Evolutionary conservation across 768 basidiomycete species (phyloP), one percentile per base, ranked within the genome.

Genomic region (Leucosporidium creatinivorum): DNA sequence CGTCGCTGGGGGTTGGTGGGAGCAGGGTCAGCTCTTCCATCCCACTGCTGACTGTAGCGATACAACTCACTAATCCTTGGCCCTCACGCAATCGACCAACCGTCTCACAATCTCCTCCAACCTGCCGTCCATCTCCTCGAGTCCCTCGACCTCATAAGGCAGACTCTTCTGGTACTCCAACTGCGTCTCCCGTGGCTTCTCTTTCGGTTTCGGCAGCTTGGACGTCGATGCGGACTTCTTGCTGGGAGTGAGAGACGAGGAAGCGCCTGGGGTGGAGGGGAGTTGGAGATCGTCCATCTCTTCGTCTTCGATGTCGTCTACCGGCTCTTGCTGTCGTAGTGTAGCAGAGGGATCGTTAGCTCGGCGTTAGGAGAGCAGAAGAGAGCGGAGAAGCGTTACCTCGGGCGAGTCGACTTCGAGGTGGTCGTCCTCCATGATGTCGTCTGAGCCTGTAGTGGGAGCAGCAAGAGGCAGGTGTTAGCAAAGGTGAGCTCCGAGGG

Each of bases 21-120:
- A 56, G 60, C 50, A 10, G 54, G 88, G 86, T 88, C 85, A 58
- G 81, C 33, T 33, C 33, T n/a, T n/a, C n/a, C n/a, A n/a, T n/a
- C n/a, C n/a, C n/a, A n/a, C n/a, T n/a, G n/a, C n/a, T n/a, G n/a
- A n/a, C n/a, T n/a, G n/a, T n/a, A 44, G 28, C 3, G 17, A 39
- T n/a, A 13, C 10, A 5, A 31, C 89, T 89, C 89, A 87, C 80
- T 85, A 93, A 76, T 93, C 91, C 74, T 85, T 85, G 5, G 90
- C 89, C 69, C 87, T 84, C 26, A 89, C 80, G 62, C 86, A 85
- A 77, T 93, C 89, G 4, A 83, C 80, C 33, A 92, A 81, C 49
- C 87, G 68, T 28, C 75, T 72, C 9, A 77, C 69, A 60, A 81
- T 81, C 48, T 76, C 51, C 30, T 81, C 80, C 25, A 81, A 75